Conservation (phyloP, 1,284 basidiomycete genomes). For the Tylopilus sp. region DNA sequence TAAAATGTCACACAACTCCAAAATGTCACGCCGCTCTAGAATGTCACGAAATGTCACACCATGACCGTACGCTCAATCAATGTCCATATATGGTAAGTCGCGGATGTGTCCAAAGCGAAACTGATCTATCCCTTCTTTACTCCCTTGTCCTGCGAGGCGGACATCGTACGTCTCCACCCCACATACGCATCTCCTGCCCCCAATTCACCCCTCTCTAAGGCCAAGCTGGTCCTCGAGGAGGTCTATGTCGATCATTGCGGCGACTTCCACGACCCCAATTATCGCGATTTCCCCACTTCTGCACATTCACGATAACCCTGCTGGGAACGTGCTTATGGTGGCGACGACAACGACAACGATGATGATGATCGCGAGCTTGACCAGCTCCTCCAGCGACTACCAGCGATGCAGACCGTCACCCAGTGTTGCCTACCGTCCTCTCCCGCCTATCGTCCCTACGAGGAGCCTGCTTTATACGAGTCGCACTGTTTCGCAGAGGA, state of each 20-base stretch:
- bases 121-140: conserved; percentile 24
- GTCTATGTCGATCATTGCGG: conserved; percentile 72
- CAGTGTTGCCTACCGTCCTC: conserved; percentile 31
- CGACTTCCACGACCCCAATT: conserved; percentile 76
- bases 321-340: conserved; percentile 37
- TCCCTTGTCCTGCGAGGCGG: conserved; percentile 47
- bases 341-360: conserved; percentile 43
- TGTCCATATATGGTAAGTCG: no score
- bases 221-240: conserved; percentile 39
- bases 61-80: no score
- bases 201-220: conserved; percentile 34
- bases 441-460: conserved; percentile 37
- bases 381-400: conserved; percentile 29
- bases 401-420: conserved; percentile 36
- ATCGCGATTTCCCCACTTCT: conserved; percentile 66
- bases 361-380: conserved; percentile 35
- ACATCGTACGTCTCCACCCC: conserved; percentile 72
- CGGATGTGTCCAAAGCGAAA: conserved; percentile 24
- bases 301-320: conserved; percentile 31
- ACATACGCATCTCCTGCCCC: conserved; percentile 60
- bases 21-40: no score
- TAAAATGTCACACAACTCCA: no score
- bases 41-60: no score
- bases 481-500: conserved; percentile 36
- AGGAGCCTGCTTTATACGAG: conserved; percentile 48